Evolutionary conservation across 345 rosid genomes (phyloP).

Genomic region (Salix viminalis): DNA sequence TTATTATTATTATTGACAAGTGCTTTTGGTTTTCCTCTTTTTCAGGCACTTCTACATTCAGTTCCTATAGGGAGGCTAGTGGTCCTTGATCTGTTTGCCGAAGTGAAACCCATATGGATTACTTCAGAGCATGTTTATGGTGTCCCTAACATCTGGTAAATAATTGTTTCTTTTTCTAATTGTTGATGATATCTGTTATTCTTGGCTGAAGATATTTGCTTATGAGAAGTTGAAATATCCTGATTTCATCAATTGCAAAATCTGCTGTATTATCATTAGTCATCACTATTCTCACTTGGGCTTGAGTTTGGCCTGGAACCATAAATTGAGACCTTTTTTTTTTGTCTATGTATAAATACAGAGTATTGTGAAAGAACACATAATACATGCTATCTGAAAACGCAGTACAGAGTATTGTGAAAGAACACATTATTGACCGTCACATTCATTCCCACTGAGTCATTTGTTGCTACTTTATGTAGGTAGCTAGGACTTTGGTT

Average conservation of each 20-base stretch:
- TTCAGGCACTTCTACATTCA: conserved; percentile 67
- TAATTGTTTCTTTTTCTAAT: conserved; percentile 7
- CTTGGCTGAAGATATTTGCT: too few species aligned
- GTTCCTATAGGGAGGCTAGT: conserved; percentile 67
- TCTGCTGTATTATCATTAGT: too few species aligned
- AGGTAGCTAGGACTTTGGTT: too few species aligned
- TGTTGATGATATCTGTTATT: not conserved
- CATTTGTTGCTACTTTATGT: too few species aligned
- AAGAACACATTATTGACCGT: too few species aligned
- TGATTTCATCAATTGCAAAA: too few species aligned
- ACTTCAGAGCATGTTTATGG: conserved; percentile 65
- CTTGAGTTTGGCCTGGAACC: not conserved
- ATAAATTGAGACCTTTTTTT: not conserved
- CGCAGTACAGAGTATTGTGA: too few species aligned
- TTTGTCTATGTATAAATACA: not conserved
- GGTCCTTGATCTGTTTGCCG: conserved; percentile 70
- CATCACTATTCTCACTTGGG: too few species aligned
- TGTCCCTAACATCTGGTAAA: conserved; percentile 73
- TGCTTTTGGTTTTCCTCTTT: not conserved
- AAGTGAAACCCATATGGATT: conserved; percentile 67
- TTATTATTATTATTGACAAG: too few species aligned
- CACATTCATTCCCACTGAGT: too few species aligned
- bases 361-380: not conserved
- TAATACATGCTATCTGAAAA: too few species aligned
- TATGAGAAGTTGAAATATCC: too few species aligned